phyloP scores from a whole-genome alignment of 2,329 filamentous ascomycete genomes.

The Penicillium sp. region DNA sequence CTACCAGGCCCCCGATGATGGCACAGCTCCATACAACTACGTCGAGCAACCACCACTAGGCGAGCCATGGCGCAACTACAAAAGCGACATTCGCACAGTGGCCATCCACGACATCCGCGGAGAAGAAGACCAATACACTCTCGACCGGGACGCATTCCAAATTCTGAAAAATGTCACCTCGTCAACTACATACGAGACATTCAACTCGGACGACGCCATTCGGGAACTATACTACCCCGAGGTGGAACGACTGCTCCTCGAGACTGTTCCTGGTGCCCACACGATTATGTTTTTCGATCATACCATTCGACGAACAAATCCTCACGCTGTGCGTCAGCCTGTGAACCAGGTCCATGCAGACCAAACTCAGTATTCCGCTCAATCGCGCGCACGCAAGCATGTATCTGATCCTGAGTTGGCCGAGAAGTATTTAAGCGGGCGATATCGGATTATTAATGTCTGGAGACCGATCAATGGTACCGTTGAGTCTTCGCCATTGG shows the following conservation, averaged over 20 bases:
- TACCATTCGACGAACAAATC: constrained; percentile 62
- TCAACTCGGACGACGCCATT: neutral
- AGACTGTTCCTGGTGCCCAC: constrained; percentile 57
- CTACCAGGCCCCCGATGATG: neutral
- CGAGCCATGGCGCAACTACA: neutral
- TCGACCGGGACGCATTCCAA: neutral
- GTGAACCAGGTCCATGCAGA: constrained; percentile 73
- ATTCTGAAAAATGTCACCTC: neutral
- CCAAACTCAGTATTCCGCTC: constrained; percentile 66
- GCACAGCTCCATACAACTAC: neutral
- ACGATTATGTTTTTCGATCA: constrained; percentile 72
- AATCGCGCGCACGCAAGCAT: constrained; percentile 63
- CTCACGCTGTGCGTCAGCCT: constrained; percentile 61
- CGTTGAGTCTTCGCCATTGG: neutral
- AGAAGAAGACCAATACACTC: neutral
- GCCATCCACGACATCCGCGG: neutral
- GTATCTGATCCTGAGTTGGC: constrained; percentile 55
- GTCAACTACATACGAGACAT: neutral
- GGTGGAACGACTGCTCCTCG: constrained; percentile 59
- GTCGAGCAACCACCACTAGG: neutral
- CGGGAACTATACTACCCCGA: constrained; percentile 58
- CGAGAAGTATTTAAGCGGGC: constrained; percentile 57
- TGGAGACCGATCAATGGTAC: constrained; percentile 61
- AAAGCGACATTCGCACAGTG: neutral
- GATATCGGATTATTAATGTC: constrained; percentile 70